Conservation (phyloP, 495 filamentous ascomycete genomes). For the Darksidea phi region DNA sequence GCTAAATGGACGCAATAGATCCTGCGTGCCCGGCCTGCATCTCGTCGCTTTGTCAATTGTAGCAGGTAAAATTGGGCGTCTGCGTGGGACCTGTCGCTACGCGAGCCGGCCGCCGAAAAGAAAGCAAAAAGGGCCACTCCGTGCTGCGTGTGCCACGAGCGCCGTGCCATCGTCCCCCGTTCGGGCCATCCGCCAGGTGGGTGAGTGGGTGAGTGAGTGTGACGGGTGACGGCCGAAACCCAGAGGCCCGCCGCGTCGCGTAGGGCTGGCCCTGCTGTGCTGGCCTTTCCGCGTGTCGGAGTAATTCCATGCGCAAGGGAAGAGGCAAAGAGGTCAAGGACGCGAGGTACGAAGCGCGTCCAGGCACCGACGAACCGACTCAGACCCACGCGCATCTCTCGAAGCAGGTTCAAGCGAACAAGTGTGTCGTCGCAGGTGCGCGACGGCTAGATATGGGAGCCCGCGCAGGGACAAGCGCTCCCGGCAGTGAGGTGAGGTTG, state of each 20-base stretch:
- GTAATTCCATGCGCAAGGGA: background rate
- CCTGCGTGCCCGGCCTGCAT: background rate
- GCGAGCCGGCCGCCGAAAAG: background rate
- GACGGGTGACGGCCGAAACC: background rate
- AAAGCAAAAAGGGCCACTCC: background rate
- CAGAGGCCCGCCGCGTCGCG: background rate
- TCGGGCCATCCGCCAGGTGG: too few species aligned
- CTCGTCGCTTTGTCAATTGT: conserved; percentile 21
- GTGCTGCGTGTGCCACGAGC: background rate
- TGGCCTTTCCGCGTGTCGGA: conserved; percentile 1
- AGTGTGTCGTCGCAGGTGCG: conserved; percentile 17
- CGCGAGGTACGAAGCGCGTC: conserved; percentile 28
- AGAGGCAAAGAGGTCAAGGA: conserved; percentile 15
- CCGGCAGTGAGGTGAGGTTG: conserved; percentile 29
- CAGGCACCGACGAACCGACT: background rate
- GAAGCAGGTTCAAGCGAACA: conserved; percentile 35
- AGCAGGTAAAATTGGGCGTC: conserved; percentile 28
- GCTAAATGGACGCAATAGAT: conserved; percentile 14
- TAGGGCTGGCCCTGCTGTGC: conserved; percentile 31
- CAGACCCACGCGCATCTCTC: too few species aligned
- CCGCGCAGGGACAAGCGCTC: conserved; percentile 29
- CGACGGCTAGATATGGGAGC: conserved; percentile 26
- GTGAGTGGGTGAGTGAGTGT: too few species aligned
- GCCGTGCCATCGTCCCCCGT: background rate
- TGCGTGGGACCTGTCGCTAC: background rate